Evolutionary conservation across 73 alveolate genomes (phyloP).

Genomic region (Tetrahymena thermophila): DNA sequence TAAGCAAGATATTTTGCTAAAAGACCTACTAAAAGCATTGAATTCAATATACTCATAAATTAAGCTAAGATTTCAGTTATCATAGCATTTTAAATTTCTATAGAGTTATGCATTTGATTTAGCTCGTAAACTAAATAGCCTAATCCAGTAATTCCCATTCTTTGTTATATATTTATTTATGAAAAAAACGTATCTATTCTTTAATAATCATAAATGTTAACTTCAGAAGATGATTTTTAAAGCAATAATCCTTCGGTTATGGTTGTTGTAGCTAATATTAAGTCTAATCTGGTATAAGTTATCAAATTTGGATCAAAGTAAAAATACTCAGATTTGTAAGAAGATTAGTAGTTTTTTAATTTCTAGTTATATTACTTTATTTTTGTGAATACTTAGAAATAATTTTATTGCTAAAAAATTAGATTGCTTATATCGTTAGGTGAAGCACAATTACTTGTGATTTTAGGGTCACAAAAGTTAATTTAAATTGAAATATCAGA

Average conservation of each 20-base stretch:
- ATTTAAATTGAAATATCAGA: not conserved
- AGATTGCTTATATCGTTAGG: not conserved
- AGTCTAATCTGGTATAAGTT: not conserved
- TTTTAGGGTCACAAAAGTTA: not conserved
- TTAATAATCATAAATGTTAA: not conserved
- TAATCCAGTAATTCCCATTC: not conserved
- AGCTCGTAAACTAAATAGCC: not conserved
- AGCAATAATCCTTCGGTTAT: not conserved
- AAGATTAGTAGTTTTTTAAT: not conserved
- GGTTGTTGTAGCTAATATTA: not conserved
- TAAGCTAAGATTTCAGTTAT: not conserved
- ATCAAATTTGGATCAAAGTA: not conserved
- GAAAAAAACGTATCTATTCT: not conserved
- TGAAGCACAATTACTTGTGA: not conserved
- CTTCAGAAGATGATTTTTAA: not conserved
- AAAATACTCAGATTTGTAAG: not conserved
- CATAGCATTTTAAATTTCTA: not conserved
- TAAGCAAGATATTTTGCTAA: not conserved
- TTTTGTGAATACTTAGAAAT: not conserved
- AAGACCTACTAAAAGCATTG: not conserved
- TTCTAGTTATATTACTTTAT: not conserved
- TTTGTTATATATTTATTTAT: not conserved
- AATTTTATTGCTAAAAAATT: not conserved
- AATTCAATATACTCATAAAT: not conserved
- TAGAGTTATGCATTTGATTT: not conserved